Evolutionary conservation across 1,284 basidiomycete species (phyloP).

Genomic region (Apiotrichum mycotoxinovorans): DNA sequence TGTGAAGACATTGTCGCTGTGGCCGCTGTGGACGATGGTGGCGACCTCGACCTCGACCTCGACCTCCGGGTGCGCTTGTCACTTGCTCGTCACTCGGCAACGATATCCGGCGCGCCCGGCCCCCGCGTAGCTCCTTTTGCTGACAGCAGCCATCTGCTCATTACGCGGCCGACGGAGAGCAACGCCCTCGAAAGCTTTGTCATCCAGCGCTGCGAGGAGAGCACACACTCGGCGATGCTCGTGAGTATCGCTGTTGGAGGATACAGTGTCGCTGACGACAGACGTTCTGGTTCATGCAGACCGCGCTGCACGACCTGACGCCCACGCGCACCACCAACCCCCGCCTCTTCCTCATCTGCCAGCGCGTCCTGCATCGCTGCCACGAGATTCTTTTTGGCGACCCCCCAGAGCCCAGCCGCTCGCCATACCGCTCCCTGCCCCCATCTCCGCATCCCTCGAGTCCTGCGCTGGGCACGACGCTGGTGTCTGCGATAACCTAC

Average conservation of each 20-base stretch:
- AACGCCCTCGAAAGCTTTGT: conserved; percentile 89
- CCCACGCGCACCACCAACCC: conserved; percentile 60
- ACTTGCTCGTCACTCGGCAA: no score
- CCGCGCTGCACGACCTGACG: conserved; percentile 81
- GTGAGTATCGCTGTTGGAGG: conserved; percentile 57
- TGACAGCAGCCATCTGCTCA: conserved; percentile 71
- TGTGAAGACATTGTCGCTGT: no score
- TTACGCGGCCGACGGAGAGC: conserved; percentile 83
- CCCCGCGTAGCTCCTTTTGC: not conserved
- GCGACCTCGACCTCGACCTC: no score
- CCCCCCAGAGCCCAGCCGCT: conserved; percentile 61
- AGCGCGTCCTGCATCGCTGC: conserved; percentile 84
- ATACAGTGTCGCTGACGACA: conserved; percentile 41
- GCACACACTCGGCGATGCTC: conserved; percentile 88
- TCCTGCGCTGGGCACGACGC: conserved; percentile 2
- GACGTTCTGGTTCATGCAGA: conserved; percentile 98
- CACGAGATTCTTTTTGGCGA: conserved; percentile 97
- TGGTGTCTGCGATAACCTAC: not conserved
- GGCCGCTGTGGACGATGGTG: not conserved
- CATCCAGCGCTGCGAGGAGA: conserved; percentile 75
- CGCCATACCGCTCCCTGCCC: conserved; percentile 61
- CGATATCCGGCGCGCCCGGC: no score
- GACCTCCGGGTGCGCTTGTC: no score
- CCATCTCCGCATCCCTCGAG: conserved; percentile 36
- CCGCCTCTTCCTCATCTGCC: conserved; percentile 83